Evolutionary conservation across 768 basidiomycete species (phyloP).

Genomic region (Russula griseocarnosa): DNA sequence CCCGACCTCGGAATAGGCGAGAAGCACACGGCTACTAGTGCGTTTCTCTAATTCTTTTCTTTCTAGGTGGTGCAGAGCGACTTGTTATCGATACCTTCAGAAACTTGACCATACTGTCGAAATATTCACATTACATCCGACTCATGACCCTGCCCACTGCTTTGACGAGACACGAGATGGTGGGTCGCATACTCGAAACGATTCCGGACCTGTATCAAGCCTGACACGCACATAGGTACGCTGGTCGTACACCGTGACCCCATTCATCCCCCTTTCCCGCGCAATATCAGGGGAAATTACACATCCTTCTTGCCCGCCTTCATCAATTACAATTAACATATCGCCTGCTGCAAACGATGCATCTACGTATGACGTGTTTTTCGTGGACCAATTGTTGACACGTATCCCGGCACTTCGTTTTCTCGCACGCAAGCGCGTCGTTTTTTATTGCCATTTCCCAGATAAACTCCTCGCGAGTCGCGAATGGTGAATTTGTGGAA

Average conservation of each 20-base stretch:
- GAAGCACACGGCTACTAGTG: slow-evolving; percentile 13
- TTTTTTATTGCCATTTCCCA: slow-evolving; percentile 99
- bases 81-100: slow-evolving; percentile 94
- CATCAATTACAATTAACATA: slow-evolving; percentile 80
- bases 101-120: slow-evolving; percentile 77
- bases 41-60: neutral
- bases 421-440: slow-evolving; percentile 68
- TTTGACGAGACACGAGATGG: slow-evolving; percentile 95
- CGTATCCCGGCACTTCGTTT: slow-evolving; percentile 78
- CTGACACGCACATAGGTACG: slow-evolving; percentile 50
- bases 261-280: slow-evolving; percentile 72
- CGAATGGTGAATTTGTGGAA: slow-evolving; percentile 62
- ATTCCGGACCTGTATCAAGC: neutral
- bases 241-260: slow-evolving; percentile 74
- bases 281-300: slow-evolving; percentile 76
- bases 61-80: slow-evolving; percentile 87
- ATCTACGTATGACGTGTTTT: slow-evolving; percentile 39
- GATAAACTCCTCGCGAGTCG: slow-evolving; percentile 91
- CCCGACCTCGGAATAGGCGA: slow-evolving; percentile 92
- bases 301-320: slow-evolving; percentile 84
- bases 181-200: slow-evolving; percentile 35
- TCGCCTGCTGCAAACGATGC: slow-evolving; percentile 53
- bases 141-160: slow-evolving; percentile 81
- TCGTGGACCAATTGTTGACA: slow-evolving; percentile 69
- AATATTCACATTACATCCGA: slow-evolving; percentile 90